phyloP scores from a whole-genome alignment of 495 filamentous ascomycete species.

The Talaromyces liani region DNA sequence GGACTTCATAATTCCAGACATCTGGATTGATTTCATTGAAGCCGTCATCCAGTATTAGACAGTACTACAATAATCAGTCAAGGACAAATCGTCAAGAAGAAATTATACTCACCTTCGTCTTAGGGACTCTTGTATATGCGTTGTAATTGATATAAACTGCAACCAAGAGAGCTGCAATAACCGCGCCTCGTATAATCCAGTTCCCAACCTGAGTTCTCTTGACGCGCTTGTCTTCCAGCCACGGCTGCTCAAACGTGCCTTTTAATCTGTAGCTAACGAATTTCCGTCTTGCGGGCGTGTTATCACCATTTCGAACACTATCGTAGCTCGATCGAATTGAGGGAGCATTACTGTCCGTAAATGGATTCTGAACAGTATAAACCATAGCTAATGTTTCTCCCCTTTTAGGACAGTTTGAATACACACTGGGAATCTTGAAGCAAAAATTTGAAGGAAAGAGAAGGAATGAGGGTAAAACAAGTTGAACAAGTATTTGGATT shows the following conservation, averaged over 20 bases:
- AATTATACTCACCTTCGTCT: conserved; percentile 8
- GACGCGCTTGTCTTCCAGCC: conserved; percentile 20
- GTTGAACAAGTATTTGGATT: no score
- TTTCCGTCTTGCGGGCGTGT: neutral
- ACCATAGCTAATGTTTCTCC: neutral
- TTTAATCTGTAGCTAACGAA: conserved; percentile 24
- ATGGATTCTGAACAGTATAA: neutral
- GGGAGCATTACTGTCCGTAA: neutral
- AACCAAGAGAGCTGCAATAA: conserved; percentile 18
- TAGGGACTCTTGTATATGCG: conserved; percentile 10
- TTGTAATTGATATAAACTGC: conserved; percentile 20
- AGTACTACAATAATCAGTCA: conserved; percentile 42
- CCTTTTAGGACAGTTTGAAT: no score
- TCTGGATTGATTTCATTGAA: conserved; percentile 51
- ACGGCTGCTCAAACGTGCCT: conserved; percentile 30
- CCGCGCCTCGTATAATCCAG: conserved; percentile 23
- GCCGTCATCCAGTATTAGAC: conserved; percentile 59
- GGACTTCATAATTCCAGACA: conserved; percentile 68
- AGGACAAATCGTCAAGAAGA: neutral
- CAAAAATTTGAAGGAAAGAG: no score
- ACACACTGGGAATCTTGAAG: no score
- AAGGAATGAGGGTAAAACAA: no score
- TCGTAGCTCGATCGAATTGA: neutral
- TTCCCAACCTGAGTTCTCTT: conserved; percentile 20
- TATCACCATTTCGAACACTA: no score